A percentile compares a stretch with the other conserved stretches of the same genome.
Evolutionary conservation across 257 asterid genomes (phyloP).

Genomic region (Cruciata laevipes): DNA sequence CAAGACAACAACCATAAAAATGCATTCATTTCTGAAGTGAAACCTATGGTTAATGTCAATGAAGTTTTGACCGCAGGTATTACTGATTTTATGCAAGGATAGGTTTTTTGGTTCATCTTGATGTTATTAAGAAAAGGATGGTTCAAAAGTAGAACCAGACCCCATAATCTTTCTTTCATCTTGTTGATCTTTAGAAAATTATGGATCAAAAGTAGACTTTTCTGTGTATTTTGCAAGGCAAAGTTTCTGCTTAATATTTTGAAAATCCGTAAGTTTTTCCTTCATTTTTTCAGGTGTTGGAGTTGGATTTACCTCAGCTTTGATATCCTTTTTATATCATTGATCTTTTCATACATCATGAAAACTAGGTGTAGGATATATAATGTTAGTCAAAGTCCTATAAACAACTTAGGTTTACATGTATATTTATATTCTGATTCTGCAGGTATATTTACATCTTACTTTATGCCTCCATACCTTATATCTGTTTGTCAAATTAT

Average conservation of each 20-base stretch:
- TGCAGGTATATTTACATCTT: neutral
- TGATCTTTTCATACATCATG: constrained; percentile 15
- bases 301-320: constrained; percentile 95
- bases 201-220: neutral
- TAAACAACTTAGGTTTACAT: neutral
- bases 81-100: neutral
- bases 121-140: neutral
- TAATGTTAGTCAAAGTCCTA: neutral
- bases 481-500: neutral
- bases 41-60: neutral
- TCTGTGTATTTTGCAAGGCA: neutral
- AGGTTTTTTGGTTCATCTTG: neutral
- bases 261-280: constrained; percentile 13
- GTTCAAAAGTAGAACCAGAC: neutral
- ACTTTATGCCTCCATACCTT: constrained; percentile 25
- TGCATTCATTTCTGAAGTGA: neutral
- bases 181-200: neutral
- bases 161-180: neutral
- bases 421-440: too few relatives aligned
- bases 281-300: constrained; percentile 76
- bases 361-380: neutral
- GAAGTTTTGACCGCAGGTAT: neutral
- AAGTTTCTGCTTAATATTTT: neutral
- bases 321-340: constrained; percentile 64
- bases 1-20: neutral